Conservation (phyloP, 73 alveolate genomes). For the Paramecium biaurelia region DNA sequence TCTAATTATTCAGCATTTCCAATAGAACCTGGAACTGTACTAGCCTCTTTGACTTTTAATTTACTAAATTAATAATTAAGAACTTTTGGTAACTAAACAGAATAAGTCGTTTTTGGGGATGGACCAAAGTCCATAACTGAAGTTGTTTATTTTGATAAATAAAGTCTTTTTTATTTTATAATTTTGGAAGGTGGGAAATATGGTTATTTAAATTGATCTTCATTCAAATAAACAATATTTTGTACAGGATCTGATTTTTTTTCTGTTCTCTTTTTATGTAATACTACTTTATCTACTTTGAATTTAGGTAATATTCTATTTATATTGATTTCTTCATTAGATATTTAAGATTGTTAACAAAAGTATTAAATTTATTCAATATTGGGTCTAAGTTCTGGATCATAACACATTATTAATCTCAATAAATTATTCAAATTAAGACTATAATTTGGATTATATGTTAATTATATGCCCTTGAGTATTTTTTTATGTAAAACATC, state of each 20-base stretch:
- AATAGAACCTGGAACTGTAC: not conserved
- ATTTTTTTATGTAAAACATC: conserved; percentile 22
- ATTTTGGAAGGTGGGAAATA: conserved; percentile 27
- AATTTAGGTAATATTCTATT: conserved; percentile 28
- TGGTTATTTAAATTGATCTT: conserved; percentile 11
- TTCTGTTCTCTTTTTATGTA: conserved; percentile 16
- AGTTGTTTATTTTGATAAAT: not conserved
- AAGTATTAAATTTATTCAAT: not conserved
- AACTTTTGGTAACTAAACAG: not conserved
- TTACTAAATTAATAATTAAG: not conserved
- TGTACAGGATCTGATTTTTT: not conserved
- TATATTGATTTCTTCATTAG: not conserved
- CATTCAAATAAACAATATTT: not conserved
- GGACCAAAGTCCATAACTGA: not conserved
- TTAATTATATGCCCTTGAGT: conserved; percentile 3
- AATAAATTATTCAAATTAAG: conserved; percentile 12
- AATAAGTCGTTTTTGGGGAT: not conserved
- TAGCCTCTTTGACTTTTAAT: not conserved
- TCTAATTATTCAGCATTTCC: not conserved
- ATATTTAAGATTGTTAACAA: not conserved
- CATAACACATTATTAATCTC: conserved; percentile 6
- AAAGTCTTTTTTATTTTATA: not conserved
- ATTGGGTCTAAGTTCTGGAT: conserved; percentile 1
- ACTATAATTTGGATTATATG: conserved; percentile 27
- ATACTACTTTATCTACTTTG: not conserved